Evolutionary conservation across 2,329 filamentous ascomycete genomes (phyloP), one percentile per base, ranked within the genome.

Genomic region (Orbilia blumenaviensis): DNA sequence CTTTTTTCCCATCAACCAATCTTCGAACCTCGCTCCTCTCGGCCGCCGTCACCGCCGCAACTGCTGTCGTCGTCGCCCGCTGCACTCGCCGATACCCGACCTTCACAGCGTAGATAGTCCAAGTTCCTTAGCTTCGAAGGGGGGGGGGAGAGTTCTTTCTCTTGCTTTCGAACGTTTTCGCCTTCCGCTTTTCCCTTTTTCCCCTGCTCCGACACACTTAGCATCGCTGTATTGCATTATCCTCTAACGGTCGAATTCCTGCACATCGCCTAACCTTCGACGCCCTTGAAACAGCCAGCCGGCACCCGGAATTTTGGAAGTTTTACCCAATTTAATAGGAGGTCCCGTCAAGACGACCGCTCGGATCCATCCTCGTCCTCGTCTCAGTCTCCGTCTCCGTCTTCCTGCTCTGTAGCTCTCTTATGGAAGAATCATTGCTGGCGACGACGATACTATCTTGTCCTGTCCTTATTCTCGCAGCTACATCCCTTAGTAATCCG

Each of bases 361-460:
- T 14, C 5, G 3, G 36, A 14, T 38, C 12, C 18, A 34, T 34
- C 42, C 42, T 16, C n/a, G 38, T 42, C 38, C 38, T 42, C n/a
- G n/a, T n/a, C n/a, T n/a, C n/a, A n/a, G n/a, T n/a, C n/a, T n/a
- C n/a, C n/a, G n/a, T n/a, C n/a, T n/a, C n/a, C n/a, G n/a, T n/a
- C n/a, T n/a, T 25, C 32, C 14, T 32, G 10, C 64, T 60, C 44
- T 38, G 44, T 48, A 38, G 66, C 56, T 62, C 36, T 69, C 67
- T 66, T 72, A 71, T 71, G 66, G 66, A 71, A 71, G 66, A 71
- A 58, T 50, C 50, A 66, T 48, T 64, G 21, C 3, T 34, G 44
- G 32, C 52, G 41, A 66, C 41, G n/a, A 41, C 60, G 21, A 60
- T 50, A 50, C n/a, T 14, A 34, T 38, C 60, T 25, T 56, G 34